Evolutionary conservation across 2,329 filamentous ascomycete genomes (phyloP), one percentile per base, ranked within the genome.

Genomic region (Phoma sp.): DNA sequence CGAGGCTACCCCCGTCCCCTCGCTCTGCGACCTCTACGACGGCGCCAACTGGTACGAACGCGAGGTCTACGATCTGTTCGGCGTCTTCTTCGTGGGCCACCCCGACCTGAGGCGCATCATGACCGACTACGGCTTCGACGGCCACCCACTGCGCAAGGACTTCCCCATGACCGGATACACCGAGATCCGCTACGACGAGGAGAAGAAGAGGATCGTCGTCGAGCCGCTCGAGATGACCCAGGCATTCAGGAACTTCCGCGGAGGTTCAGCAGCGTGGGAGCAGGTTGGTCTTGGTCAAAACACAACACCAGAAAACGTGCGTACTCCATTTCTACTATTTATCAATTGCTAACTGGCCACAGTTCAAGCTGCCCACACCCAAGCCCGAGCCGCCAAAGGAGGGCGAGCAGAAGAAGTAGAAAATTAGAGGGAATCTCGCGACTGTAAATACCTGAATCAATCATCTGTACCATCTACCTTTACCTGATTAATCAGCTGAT

Each of bases 121-220:
- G 93, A 99, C 95, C 63, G 95, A 99, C 77, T 99, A 99, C 77
- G 95, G 95, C 47, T 99, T 99, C 73, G 96, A 99, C 76, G 95
- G 95, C 47, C 95, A 99, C 80, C 95, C 95, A 34, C 81, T 99
- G 74, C 87, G 96, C 73, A 99, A 99, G 82, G 95, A 99, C 75
- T 99, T 99, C 81, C 95, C 95, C 18, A 80, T 99, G 75, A 97
- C 95, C 2, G 95, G 95, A 40, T 99, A 99, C 82, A 99, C 95
- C 28, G 96, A 99, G 81, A 89, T 99, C 65, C 86, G 95, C 72
- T 99, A 96, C 74, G 95, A 99, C 66, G 95, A 99, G 80, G 96
- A 99, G 84, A 99, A 97, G 90, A 99, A 99, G 87, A 87, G 95
- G 59, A 97, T 99, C 74, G 93, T 99, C 57, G 93, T 96, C 26